Evolutionary conservation across 257 asterid species (phyloP).

Genomic region (Nyctanthes arbortristis): DNA sequence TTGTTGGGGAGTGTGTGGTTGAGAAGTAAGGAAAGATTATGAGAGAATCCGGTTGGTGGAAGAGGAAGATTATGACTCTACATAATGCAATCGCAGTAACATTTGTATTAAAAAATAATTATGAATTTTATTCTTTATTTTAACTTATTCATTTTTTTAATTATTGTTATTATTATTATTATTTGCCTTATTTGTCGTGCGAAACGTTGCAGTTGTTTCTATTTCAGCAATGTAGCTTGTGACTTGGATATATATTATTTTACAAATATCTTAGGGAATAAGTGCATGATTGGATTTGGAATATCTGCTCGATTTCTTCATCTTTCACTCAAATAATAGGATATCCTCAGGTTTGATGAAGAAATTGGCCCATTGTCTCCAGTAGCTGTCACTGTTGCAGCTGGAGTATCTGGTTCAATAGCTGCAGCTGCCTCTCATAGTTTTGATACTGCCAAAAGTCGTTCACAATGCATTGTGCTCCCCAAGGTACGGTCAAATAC

Average conservation of each 20-base stretch:
- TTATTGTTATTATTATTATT: background rate
- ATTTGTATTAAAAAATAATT: too few relatives aligned
- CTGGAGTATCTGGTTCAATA: constrained; percentile 93
- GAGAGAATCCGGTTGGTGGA: background rate
- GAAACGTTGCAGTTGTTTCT: background rate
- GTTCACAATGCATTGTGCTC: constrained; percentile 77
- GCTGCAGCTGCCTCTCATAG: constrained; percentile 98
- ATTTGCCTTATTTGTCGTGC: background rate
- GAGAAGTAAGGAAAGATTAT: too few relatives aligned
- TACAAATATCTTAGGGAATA: constrained; percentile 12
- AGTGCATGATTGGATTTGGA: background rate
- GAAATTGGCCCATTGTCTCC: constrained; percentile 93
- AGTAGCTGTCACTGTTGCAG: constrained; percentile 74
- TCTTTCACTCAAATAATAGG: too few relatives aligned
- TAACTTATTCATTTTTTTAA: background rate
- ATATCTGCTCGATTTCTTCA: background rate
- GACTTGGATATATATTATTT: background rate
- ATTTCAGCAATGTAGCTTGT: constrained; percentile 10
- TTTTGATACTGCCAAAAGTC: constrained; percentile 84
- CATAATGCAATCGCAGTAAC: constrained; percentile 1
- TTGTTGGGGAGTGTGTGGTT: too few relatives aligned
- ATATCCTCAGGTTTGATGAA: constrained; percentile 64
- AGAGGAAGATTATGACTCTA: background rate
- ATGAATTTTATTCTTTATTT: too few relatives aligned
- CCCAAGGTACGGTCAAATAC: constrained; percentile 66